These are phyloP conservation scores for Anaeromyces robustus DNA, from an alignment of 192 early-diverging fungal genomes.

Conservation along the genomic window DNA sequence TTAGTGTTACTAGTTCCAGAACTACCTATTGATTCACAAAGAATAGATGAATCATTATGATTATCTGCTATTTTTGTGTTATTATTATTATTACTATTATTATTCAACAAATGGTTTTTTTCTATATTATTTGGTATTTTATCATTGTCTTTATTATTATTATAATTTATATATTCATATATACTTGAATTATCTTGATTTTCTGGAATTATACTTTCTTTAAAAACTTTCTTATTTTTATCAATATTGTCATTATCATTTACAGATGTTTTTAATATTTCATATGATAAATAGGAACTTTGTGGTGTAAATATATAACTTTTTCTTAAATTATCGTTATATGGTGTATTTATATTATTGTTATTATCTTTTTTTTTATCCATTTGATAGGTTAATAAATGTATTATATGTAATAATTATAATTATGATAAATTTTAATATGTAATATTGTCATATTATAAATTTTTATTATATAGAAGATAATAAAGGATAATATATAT, in stretches of 20 bases:
- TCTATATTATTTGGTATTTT: too few relatives aligned
- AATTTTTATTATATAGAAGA: too few relatives aligned
- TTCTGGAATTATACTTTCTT: not conserved
- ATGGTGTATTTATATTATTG: too few relatives aligned
- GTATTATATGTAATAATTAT: too few relatives aligned
- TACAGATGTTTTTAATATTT: not conserved
- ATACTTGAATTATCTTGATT: not conserved
- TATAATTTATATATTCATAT: not conserved
- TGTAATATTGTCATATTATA: too few relatives aligned
- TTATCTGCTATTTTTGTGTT: not conserved
- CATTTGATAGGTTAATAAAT: too few relatives aligned
- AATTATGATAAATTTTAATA: too few relatives aligned
- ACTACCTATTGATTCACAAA: not conserved
- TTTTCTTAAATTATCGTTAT: not conserved
- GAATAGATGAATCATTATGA: not conserved
- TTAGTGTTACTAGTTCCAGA: not conserved
- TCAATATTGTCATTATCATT: not conserved
- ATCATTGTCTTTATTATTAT: not conserved
- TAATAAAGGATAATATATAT: too few relatives aligned
- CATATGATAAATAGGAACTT: not conserved
- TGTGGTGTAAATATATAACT: not conserved
- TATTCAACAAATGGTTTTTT: not conserved
- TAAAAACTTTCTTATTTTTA: not conserved
- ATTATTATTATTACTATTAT: not conserved
- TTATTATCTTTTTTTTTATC: too few relatives aligned